Percentiles rank a stretch among this genome's conserved stretches.
Conservation (phyloP, 805 yeast species). For the Metschnikowia aberdeeniae region DNA sequence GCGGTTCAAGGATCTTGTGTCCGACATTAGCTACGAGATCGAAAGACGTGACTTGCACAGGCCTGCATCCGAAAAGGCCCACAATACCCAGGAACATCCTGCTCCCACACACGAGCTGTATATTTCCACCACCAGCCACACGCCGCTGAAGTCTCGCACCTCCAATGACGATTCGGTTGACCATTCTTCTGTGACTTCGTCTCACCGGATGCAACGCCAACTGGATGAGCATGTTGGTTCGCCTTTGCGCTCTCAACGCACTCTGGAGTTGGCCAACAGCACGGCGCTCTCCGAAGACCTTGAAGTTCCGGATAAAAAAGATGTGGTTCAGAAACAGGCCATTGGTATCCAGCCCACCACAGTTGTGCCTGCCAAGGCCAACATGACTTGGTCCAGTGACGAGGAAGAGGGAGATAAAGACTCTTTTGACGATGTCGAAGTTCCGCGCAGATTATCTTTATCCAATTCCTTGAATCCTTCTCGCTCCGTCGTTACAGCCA, state of each 20-base stretch:
- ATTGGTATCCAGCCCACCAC: constrained; percentile 57
- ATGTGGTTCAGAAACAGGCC: constrained; percentile 17
- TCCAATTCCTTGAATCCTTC: constrained; percentile 2
- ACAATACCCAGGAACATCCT: neutral
- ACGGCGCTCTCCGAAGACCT: constrained; percentile 11
- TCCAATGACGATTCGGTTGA: neutral
- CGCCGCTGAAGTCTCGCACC: constrained; percentile 1
- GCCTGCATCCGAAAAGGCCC: constrained; percentile 6
- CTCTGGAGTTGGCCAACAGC: constrained; percentile 4
- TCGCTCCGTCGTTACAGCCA: neutral
- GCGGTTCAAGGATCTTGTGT: constrained; percentile 84
- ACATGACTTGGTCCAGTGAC: constrained; percentile 84
- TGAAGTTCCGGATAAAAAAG: constrained; percentile 13
- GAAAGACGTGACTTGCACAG: constrained; percentile 65
- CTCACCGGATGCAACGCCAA: neutral
- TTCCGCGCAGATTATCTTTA: constrained; percentile 9
- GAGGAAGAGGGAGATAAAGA: constrained; percentile 45
- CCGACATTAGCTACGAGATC: constrained; percentile 84
- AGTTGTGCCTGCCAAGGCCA: constrained; percentile 81
- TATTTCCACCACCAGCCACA: neutral
- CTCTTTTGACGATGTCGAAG: neutral
- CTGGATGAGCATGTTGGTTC: neutral
- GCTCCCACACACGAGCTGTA: neutral
- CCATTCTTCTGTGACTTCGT: neutral
- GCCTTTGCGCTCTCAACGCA: neutral